Conservation (phyloP, 345 rosid species). For the Euclidium syriacum region DNA sequence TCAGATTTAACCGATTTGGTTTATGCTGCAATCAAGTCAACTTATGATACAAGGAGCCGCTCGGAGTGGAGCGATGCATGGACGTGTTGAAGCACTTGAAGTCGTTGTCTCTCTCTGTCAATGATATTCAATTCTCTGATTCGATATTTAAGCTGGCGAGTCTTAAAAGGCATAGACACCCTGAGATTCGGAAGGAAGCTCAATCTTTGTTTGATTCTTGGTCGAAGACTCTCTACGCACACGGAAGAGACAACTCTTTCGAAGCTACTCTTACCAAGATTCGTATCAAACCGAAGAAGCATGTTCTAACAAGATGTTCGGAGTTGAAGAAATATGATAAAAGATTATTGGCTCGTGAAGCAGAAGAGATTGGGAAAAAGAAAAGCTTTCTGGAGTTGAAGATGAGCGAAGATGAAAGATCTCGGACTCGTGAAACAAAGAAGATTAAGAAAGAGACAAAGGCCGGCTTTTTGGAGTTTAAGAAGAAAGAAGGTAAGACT, state of each 20-base stretch:
- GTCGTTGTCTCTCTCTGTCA: not conserved
- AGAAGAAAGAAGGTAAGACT: too few species aligned
- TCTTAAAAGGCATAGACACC: slow-evolving; percentile 9
- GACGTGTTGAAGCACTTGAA: not conserved
- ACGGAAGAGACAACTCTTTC: not conserved
- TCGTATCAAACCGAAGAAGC: too few species aligned
- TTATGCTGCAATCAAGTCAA: not conserved
- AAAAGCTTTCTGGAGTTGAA: too few species aligned
- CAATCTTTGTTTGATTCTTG: slow-evolving; percentile 13
- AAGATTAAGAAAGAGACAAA: too few species aligned
- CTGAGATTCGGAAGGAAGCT: slow-evolving; percentile 3
- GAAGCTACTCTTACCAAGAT: not conserved
- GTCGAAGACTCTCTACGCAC: not conserved
- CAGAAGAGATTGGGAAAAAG: too few species aligned
- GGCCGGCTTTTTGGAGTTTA: too few species aligned
- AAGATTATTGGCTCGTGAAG: too few species aligned
- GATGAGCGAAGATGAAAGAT: too few species aligned
- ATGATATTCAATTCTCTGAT: not conserved
- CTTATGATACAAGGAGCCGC: not conserved
- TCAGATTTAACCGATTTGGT: not conserved
- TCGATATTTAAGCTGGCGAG: not conserved
- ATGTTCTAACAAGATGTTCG: too few species aligned
- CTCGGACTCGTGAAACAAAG: too few species aligned
- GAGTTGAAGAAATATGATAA: too few species aligned
- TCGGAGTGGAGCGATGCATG: slow-evolving; percentile 3